These are phyloP conservation scores for Tephrocybe rancida DNA, from an alignment of 768 basidiomycete genomes.

Conservation along the genomic window DNA sequence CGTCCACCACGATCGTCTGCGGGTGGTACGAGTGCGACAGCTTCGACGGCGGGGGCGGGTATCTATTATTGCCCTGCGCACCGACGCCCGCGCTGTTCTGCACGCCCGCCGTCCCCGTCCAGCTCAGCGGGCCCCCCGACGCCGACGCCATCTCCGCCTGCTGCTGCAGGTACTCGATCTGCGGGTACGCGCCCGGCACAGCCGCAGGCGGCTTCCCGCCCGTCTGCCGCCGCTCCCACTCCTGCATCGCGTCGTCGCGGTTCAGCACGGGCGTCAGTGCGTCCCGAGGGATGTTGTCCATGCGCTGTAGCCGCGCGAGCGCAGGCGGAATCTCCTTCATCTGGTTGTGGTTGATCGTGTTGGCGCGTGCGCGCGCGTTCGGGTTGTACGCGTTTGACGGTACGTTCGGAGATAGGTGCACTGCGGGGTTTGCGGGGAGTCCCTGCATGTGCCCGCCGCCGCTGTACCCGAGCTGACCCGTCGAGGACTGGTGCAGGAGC, in stretches of 20 bases:
- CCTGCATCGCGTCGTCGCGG: conserved; percentile 91
- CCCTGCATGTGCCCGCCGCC: conserved; percentile 36
- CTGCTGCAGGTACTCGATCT: conserved; percentile 90
- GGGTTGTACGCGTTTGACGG: conserved; percentile 73
- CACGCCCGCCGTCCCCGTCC: conserved; percentile 32
- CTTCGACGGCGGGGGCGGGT: conserved; percentile 66
- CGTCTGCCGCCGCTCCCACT: conserved; percentile 91
- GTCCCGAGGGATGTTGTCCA: conserved; percentile 87
- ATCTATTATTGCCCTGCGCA: conserved; percentile 37
- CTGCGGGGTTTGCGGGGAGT: conserved; percentile 26
- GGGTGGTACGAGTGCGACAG: conserved; percentile 70
- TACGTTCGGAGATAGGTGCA: conserved; percentile 52
- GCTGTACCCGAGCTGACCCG: conserved; percentile 45
- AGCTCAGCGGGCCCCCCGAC: conserved; percentile 62
- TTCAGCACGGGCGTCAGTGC: conserved; percentile 93
- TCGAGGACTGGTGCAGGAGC: conserved; percentile 52
- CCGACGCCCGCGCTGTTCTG: conserved; percentile 24
- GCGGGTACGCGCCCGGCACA: conserved; percentile 77
- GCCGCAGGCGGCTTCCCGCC: conserved; percentile 64
- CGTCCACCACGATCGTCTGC: conserved; percentile 66
- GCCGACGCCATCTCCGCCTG: conserved; percentile 83
- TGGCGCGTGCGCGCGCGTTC: conserved; percentile 74
- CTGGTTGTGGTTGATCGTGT: conserved; percentile 87
- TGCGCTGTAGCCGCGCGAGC: conserved; percentile 84
- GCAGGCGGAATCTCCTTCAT: conserved; percentile 96